phyloP scores from a whole-genome alignment of 2,329 filamentous ascomycete species.

The Samsoniella hepiali region DNA sequence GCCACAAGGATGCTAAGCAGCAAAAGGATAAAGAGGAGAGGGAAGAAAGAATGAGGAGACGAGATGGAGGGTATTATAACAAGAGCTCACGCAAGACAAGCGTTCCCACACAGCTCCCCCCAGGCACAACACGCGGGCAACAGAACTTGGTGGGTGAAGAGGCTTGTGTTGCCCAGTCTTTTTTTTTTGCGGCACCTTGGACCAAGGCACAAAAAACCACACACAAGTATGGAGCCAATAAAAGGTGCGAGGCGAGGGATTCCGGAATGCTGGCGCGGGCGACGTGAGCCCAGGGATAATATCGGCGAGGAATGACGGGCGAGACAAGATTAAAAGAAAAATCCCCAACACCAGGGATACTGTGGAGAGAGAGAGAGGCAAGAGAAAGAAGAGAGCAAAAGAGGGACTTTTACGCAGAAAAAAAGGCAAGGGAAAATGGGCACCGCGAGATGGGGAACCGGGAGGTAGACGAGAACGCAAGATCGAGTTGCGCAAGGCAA shows the following conservation, averaged over 20 bases:
- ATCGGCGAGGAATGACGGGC: conserved; percentile 34
- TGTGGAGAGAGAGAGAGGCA: not conserved
- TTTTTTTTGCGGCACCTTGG: not conserved
- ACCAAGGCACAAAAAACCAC: not conserved
- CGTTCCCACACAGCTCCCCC: conserved; percentile 5
- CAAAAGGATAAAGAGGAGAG: conserved; percentile 12
- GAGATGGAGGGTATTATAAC: conserved; percentile 13
- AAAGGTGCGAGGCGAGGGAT: not conserved
- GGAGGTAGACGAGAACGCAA: too few species aligned
- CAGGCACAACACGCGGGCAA: conserved; percentile 1
- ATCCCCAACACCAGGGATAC: not conserved
- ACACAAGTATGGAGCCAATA: conserved; percentile 2
- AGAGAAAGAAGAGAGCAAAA: not conserved
- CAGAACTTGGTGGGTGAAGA: not conserved
- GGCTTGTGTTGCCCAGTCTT: not conserved
- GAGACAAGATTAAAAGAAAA: conserved; percentile 31
- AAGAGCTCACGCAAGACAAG: conserved; percentile 8
- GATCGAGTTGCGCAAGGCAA: too few species aligned
- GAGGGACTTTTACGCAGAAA: not conserved
- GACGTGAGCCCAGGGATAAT: conserved; percentile 18
- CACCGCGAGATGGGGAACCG: not conserved
- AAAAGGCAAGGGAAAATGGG: not conserved
- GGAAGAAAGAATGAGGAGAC: not conserved
- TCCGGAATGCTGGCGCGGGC: conserved; percentile 17
- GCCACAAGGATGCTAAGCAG: not conserved